Evolutionary conservation across 371 early-diverging fungal species (phyloP).

Genomic region (Rhizopus microsporus): DNA sequence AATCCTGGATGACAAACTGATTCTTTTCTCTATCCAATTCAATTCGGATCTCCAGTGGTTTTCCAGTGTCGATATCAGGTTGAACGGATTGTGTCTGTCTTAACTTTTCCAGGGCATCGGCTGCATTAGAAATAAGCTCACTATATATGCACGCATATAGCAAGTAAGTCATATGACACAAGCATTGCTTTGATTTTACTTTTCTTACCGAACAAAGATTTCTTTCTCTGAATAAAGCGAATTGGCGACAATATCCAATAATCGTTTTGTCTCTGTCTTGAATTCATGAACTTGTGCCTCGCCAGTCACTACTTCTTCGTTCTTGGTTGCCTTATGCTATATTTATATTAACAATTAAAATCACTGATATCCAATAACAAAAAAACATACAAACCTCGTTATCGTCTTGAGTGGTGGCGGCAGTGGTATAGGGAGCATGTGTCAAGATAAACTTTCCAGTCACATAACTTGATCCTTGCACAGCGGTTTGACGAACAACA

Average conservation of each 20-base stretch:
- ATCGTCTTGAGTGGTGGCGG: slow-evolving; percentile 6
- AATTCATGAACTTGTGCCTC: slow-evolving; percentile 62
- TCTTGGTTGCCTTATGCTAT: not conserved
- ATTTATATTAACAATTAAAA: not conserved
- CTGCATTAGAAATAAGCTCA: slow-evolving; percentile 97
- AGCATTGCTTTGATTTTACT: not conserved
- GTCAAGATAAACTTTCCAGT: slow-evolving; percentile 2
- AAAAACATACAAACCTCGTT: not conserved
- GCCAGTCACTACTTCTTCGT: slow-evolving; percentile 41
- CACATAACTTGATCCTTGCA: not conserved
- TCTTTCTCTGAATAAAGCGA: slow-evolving; percentile 90
- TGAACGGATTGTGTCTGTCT: slow-evolving; percentile 75
- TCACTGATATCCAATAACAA: not conserved
- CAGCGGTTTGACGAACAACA: not conserved
- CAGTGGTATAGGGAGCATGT: not conserved
- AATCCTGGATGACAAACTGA: slow-evolving; percentile 90
- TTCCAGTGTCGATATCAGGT: slow-evolving; percentile 53
- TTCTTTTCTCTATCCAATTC: slow-evolving; percentile 71
- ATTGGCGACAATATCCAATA: slow-evolving; percentile 85
- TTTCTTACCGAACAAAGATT: slow-evolving; percentile 71
- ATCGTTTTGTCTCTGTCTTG: slow-evolving; percentile 83
- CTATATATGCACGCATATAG: slow-evolving; percentile 45
- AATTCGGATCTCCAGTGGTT: slow-evolving; percentile 83
- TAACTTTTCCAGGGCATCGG: slow-evolving; percentile 98
- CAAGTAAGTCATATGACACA: not conserved